Evolutionary conservation across 371 early-diverging fungal species (phyloP), one percentile per base, ranked within the genome.

Genomic region (Rhizopus delemar): DNA sequence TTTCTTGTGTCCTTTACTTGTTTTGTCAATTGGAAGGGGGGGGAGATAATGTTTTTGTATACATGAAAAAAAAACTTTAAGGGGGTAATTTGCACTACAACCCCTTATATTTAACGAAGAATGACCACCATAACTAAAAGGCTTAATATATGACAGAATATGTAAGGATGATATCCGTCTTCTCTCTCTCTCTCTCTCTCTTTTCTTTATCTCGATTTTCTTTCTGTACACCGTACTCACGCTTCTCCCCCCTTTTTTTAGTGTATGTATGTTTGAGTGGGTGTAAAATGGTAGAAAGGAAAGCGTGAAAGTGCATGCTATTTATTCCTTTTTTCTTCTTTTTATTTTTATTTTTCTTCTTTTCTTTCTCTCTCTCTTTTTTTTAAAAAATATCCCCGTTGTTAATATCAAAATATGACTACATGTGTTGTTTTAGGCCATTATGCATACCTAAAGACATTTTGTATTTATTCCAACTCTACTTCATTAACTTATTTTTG

Each of bases 371-470:
- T 35, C 46, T 38, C 22, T 48, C 22, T 38, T 48, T 13, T 35
- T 53, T 51, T 58, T 46, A 46, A 33, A 50, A 38, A 16, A 13
- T 22, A 22, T 22, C 22, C 22, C 22, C 22, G 22, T 22, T 22
- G 2, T 1, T 22, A 22, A 22, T 22, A 22, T 22, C 2, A 12
- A 46, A 45, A 49, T 53, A 56, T 39, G 43, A 43, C 41, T 7
- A 51, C 56, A 16, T 48, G 48, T 28, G 39, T 68, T 8, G 9
- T 69, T 41, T 45, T 69, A 56, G 69, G 69, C 5, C 49, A 55
- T 15, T 69, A 61, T 45, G 60, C 58, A 31, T 48, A 28, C 5
- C 45, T 29, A 5, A 46, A 45, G n/a, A 50, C 56, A 32, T 64
- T 71, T 36, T 59, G 53, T 36, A 32, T 64, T 12, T 67, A 64